These are phyloP conservation scores for Jamesozyma spencerorum DNA, from an alignment of 805 yeast species.

Conservation along the genomic window DNA sequence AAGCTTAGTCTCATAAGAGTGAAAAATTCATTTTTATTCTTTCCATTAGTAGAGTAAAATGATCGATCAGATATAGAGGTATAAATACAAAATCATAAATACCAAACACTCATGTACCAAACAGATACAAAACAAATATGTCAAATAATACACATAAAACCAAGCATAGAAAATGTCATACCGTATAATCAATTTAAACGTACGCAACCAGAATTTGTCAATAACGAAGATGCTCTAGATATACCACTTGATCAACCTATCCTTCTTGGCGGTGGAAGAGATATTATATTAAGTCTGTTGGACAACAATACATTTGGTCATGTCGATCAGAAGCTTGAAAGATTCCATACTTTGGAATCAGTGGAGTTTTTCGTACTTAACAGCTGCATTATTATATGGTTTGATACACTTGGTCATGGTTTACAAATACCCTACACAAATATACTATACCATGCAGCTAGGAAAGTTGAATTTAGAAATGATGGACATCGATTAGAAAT, in stretches of 20 bases:
- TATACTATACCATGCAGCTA: constrained; percentile 27
- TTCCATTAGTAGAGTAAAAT: not conserved
- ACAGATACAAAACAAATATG: constrained; percentile 10
- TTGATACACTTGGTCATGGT: constrained; percentile 29
- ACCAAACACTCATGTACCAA: not conserved
- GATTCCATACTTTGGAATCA: constrained; percentile 7
- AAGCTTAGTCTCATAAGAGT: too few relatives aligned
- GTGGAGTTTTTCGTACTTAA: constrained; percentile 34
- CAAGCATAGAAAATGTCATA: constrained; percentile 32
- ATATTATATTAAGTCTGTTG: constrained; percentile 22
- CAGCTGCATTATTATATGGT: constrained; percentile 34
- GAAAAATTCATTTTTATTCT: not conserved
- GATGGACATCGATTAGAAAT: constrained; percentile 24
- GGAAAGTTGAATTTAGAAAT: constrained; percentile 7
- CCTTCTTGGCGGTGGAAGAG: constrained; percentile 36
- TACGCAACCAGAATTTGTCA: constrained; percentile 23
- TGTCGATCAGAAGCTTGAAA: not conserved
- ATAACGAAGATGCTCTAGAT: not conserved
- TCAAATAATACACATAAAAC: constrained; percentile 23
- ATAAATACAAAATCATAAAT: too few relatives aligned
- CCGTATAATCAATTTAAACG: constrained; percentile 23
- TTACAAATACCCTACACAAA: constrained; percentile 30
- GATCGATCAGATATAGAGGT: too few relatives aligned
- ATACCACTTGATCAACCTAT: constrained; percentile 17
- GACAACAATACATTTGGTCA: not conserved